phyloP scores from a whole-genome alignment of 148 eudicot species.

The Oxyria digyna region DNA sequence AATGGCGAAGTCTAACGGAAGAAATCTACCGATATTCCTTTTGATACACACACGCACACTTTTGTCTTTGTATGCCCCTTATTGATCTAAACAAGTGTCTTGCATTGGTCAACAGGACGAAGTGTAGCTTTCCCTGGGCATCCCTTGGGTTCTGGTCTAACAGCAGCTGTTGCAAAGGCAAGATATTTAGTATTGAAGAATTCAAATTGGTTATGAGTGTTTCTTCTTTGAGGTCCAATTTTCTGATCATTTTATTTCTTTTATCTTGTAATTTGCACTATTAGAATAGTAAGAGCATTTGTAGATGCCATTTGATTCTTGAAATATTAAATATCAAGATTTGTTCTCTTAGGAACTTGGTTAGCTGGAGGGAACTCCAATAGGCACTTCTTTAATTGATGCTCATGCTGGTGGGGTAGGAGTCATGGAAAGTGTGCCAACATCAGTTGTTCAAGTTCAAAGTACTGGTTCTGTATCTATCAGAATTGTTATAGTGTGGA shows the following conservation, averaged over 20 bases:
- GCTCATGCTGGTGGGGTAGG: slow-evolving; percentile 99
- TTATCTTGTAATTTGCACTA: background rate
- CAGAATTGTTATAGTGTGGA: slow-evolving; percentile 1
- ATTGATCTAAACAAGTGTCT: background rate
- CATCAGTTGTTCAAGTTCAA: slow-evolving; percentile 26
- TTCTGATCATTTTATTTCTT: background rate
- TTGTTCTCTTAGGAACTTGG: slow-evolving; percentile 66
- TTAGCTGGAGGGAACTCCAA: slow-evolving; percentile 66
- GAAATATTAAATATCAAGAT: background rate
- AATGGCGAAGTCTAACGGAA: too few relatives aligned
- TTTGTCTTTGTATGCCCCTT: background rate
- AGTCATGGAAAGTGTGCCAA: slow-evolving; percentile 80
- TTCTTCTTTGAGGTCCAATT: slow-evolving; percentile 20
- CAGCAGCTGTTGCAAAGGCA: slow-evolving; percentile 90
- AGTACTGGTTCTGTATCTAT: slow-evolving; percentile 21
- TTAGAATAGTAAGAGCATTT: background rate
- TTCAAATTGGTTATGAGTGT: slow-evolving; percentile 21
- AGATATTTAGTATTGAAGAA: slow-evolving; percentile 31
- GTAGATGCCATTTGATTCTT: background rate
- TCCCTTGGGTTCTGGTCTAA: slow-evolving; percentile 90
- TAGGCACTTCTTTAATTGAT: slow-evolving; percentile 93
- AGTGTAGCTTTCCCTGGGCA: slow-evolving; percentile 99
- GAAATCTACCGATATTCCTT: too few relatives aligned
- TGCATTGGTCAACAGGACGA: slow-evolving; percentile 46
- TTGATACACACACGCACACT: background rate